phyloP scores from a whole-genome alignment of 805 yeast genomes.

The Schwanniomyces polymorphus region DNA sequence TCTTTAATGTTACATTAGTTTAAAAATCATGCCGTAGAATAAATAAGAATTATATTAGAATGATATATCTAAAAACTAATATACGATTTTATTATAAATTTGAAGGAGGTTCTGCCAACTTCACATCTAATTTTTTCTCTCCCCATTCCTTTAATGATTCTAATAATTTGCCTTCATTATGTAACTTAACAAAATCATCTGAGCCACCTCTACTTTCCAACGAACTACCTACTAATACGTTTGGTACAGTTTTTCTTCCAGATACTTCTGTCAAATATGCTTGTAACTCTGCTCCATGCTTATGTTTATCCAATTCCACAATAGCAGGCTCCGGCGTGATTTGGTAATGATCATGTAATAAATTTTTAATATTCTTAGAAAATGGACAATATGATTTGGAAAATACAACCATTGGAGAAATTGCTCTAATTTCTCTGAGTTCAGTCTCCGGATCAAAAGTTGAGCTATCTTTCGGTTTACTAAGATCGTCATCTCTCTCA shows the following conservation, averaged over 20 bases:
- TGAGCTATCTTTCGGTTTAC: conserved; percentile 3
- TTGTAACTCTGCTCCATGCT: conserved; percentile 75
- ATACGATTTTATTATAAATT: conserved; percentile 28
- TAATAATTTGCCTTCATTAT: conserved; percentile 55
- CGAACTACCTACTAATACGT: conserved; percentile 69
- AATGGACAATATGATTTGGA: conserved; percentile 68
- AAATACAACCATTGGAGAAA: conserved; percentile 67
- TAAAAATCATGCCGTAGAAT: conserved; percentile 2
- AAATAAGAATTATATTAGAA: neutral
- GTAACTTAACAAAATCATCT: conserved; percentile 72
- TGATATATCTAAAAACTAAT: neutral
- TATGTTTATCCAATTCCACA: conserved; percentile 82
- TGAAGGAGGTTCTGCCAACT: conserved; percentile 57
- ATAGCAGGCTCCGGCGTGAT: conserved; percentile 71
- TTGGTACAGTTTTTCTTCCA: conserved; percentile 89
- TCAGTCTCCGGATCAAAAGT: conserved; percentile 37
- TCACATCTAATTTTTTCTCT: conserved; percentile 47
- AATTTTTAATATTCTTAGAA: conserved; percentile 67
- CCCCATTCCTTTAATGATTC: conserved; percentile 64
- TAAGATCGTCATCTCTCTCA: conserved; percentile 8
- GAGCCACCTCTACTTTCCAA: conserved; percentile 76
- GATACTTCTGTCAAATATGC: conserved; percentile 64
- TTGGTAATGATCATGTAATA: conserved; percentile 61
- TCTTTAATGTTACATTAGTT: conserved; percentile 17
- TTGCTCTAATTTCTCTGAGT: conserved; percentile 53